phyloP scores from a whole-genome alignment of 1,284 basidiomycete species.

The Trichosporon ovoides region DNA sequence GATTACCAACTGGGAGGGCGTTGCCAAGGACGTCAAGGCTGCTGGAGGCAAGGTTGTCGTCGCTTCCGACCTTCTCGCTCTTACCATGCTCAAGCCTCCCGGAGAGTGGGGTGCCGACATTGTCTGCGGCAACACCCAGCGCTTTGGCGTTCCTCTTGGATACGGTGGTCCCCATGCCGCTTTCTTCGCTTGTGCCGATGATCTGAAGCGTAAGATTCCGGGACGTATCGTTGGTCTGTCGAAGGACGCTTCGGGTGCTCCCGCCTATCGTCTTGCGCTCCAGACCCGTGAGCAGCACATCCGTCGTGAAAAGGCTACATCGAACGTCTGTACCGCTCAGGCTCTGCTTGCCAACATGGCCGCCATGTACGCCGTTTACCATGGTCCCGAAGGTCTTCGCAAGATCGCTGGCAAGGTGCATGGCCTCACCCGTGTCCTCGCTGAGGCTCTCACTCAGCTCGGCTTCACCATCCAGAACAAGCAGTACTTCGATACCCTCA shows the following conservation, averaged over 20 bases:
- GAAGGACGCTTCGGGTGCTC: conserved; percentile 74
- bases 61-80: conserved; percentile 85
- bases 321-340: conserved; percentile 86
- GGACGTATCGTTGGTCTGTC: conserved; percentile 88
- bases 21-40: conserved; percentile 67
- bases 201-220: conserved; percentile 94
- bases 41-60: conserved; percentile 73
- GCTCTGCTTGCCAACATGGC: conserved; percentile 95
- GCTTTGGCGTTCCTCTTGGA: conserved; percentile 83
- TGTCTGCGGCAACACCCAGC: conserved; percentile 87
- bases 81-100: conserved; percentile 90
- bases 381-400: conserved; percentile 80
- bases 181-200: conserved; percentile 92
- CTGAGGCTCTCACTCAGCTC: conserved; percentile 61
- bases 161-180: conserved; percentile 91
- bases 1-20: conserved; percentile 67
- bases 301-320: conserved; percentile 89
- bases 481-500: conserved; percentile 88
- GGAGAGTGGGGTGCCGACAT: conserved; percentile 99
- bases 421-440: conserved; percentile 76
- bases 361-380: conserved; percentile 95
- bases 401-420: conserved; percentile 88
- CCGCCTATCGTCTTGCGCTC: conserved; percentile 85
- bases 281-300: conserved; percentile 98
- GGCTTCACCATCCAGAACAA: conserved; percentile 63